Conservation (phyloP, 2,329 filamentous ascomycete genomes). For the Colletotrichum simmondsii region DNA sequence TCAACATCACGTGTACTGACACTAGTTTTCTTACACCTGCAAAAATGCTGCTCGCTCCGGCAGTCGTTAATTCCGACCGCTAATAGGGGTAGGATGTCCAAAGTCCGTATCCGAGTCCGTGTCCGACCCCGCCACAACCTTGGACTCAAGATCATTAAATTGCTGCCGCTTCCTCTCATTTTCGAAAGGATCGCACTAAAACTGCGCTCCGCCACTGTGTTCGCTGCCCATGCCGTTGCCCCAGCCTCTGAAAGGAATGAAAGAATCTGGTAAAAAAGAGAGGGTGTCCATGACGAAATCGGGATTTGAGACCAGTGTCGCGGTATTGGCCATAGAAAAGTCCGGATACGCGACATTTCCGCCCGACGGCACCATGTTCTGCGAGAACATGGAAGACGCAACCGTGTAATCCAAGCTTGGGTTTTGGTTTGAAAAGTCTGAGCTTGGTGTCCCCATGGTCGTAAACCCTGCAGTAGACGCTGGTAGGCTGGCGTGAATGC, state of each 20-base stretch:
- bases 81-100: not conserved
- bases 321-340: not conserved
- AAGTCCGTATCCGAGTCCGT: conserved; percentile 34
- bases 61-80: not conserved
- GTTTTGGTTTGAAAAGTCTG: not conserved
- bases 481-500: not conserved
- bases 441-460: not conserved
- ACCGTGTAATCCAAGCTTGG: not conserved
- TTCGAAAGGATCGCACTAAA: not conserved
- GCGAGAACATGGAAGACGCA: conserved; percentile 2
- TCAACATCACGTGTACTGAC: not conserved
- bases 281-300: not conserved
- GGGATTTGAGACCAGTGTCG: not conserved
- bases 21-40: not conserved
- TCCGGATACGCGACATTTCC: not conserved
- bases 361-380: not conserved
- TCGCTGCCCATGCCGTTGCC: not conserved
- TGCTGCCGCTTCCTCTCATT: not conserved
- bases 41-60: not conserved
- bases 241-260: conserved; percentile 28
- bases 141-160: not conserved
- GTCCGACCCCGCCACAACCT: conserved; percentile 21
- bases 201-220: not conserved
- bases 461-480: not conserved
- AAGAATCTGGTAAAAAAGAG: conserved; percentile 10